Percentiles rank a stretch among this genome's conserved stretches.
Evolutionary conservation across 768 basidiomycete genomes (phyloP).

Genomic region (Tubosaeta brunneosetosa): DNA sequence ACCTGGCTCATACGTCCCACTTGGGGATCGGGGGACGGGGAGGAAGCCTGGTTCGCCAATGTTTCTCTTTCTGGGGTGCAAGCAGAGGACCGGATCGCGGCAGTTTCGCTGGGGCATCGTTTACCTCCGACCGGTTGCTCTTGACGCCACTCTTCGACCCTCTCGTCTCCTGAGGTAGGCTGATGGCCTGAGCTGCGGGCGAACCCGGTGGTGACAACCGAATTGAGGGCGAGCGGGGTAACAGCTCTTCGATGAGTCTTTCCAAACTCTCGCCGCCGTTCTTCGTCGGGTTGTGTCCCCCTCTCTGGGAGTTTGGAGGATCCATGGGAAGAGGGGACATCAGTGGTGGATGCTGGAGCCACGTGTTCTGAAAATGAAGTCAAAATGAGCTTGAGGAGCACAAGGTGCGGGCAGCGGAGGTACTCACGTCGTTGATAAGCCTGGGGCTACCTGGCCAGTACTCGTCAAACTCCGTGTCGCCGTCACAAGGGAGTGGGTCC

Average conservation of each 20-base stretch:
- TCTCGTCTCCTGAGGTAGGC: not conserved
- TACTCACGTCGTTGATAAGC: constrained; percentile 12
- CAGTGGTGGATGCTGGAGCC: constrained; percentile 15
- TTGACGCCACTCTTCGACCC: not conserved
- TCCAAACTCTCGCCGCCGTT: constrained; percentile 9
- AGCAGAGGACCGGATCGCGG: not conserved
- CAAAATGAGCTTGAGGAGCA: not conserved
- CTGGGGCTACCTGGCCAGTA: constrained; percentile 16
- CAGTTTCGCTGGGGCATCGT: not conserved
- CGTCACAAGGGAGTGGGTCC: constrained; percentile 2
- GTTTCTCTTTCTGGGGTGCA: constrained; percentile 5
- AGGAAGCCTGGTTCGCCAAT: constrained; percentile 27
- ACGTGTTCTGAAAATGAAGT: not conserved
- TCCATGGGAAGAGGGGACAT: constrained; percentile 3
- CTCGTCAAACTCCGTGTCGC: not conserved
- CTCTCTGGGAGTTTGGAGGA: not conserved
- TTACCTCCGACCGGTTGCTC: not conserved
- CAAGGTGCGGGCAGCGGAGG: not conserved
- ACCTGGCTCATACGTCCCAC: constrained; percentile 19
- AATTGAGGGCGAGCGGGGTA: constrained; percentile 16
- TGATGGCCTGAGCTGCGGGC: not conserved
- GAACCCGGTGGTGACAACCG: constrained; percentile 17
- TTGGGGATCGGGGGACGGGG: constrained; percentile 30
- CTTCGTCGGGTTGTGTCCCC: not conserved
- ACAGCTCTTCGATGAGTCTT: constrained; percentile 11